Conservation (phyloP, 176 grass and related monocot genomes). For the Oryza glumipatula region DNA sequence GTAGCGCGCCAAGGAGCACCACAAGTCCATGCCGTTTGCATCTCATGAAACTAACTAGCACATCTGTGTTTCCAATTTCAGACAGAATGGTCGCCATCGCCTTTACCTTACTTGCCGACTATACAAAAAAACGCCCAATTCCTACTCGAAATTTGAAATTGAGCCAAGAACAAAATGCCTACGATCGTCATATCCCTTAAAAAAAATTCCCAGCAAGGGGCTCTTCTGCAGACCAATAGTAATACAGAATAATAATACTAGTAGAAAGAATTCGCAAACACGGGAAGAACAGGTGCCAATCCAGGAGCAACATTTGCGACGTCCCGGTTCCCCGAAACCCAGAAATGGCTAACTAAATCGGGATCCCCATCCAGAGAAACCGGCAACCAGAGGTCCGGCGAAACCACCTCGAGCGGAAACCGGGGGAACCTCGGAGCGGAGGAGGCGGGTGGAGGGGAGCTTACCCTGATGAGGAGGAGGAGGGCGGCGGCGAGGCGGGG, state of each 20-base stretch:
- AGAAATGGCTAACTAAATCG: not conserved
- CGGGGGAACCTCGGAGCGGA: not conserved
- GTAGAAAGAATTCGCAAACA: not conserved
- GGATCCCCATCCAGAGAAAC: not conserved
- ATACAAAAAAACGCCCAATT: not conserved
- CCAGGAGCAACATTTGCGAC: not conserved
- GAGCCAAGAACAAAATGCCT: not conserved
- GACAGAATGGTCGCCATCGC: not conserved
- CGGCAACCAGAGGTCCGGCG: not conserved
- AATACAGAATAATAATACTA: not conserved
- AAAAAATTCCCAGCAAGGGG: not conserved
- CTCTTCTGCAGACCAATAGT: not conserved
- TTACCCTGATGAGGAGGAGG: constrained; percentile 18
- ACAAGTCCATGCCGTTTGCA: not conserved
- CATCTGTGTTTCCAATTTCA: not conserved
- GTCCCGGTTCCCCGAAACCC: not conserved
- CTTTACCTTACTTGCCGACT: too few relatives aligned
- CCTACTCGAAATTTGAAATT: not conserved
- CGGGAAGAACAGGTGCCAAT: not conserved
- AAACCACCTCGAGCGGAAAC: not conserved
- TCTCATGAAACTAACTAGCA: too few relatives aligned
- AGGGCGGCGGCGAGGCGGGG: too few relatives aligned
- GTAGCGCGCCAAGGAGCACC: not conserved
- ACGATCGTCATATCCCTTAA: not conserved
- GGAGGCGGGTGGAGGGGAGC: not conserved